These are phyloP conservation scores for Cystodermella granulosa DNA, from an alignment of 1,284 basidiomycete genomes.

Conservation along the genomic window DNA sequence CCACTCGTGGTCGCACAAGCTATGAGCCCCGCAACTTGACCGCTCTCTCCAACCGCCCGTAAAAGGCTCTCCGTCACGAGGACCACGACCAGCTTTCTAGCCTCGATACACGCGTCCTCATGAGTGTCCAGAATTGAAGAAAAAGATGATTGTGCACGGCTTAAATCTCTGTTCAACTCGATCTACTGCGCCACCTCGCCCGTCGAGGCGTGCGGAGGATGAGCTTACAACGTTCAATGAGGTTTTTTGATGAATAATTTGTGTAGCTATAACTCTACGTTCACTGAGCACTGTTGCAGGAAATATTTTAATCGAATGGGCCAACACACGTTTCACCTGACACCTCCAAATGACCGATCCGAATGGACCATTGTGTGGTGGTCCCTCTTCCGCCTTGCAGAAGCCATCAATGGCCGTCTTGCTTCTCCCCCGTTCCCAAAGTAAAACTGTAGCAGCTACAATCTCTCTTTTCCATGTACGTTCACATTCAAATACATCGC, in stretches of 20 bases:
- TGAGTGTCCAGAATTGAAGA: slow-evolving; percentile 52
- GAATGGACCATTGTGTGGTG: slow-evolving; percentile 51
- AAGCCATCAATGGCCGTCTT: slow-evolving; percentile 67
- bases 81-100: slow-evolving; percentile 88
- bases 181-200: slow-evolving; percentile 52
- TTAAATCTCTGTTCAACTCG: slow-evolving; percentile 56
- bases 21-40: slow-evolving; percentile 91
- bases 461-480: too few species aligned
- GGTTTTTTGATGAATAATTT: slow-evolving; percentile 19
- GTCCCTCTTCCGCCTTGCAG: slow-evolving; percentile 69
- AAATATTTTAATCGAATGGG: slow-evolving; percentile 71
- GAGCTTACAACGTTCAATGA: slow-evolving; percentile 37
- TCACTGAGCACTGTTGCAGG: slow-evolving; percentile 36
- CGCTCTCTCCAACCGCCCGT: slow-evolving; percentile 85
- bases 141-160: slow-evolving; percentile 43
- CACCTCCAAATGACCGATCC: slow-evolving; percentile 59
- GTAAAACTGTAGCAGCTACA: too few species aligned
- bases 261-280: slow-evolving; percentile 11
- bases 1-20: slow-evolving; percentile 91
- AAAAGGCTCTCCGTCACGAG: slow-evolving; percentile 80
- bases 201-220: slow-evolving; percentile 54
- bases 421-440: slow-evolving; percentile 65
- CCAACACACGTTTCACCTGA: slow-evolving; percentile 75
- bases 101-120: slow-evolving; percentile 77
- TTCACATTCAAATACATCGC: too few species aligned